Conservation (phyloP, 805 yeast species). For the Candida ulmi region DNA sequence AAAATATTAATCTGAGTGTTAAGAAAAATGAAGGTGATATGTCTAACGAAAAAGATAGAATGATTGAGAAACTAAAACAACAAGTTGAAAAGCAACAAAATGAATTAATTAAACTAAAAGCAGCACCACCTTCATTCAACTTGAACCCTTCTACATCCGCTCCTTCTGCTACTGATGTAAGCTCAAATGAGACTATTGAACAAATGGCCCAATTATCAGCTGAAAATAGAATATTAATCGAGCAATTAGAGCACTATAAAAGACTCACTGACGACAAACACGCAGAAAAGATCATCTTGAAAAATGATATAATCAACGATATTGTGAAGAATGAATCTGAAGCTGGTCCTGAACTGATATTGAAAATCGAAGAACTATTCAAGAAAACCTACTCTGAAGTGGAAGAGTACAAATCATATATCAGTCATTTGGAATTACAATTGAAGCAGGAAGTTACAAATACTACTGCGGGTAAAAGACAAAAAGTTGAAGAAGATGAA, state of each 20-base stretch:
- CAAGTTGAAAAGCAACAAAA: conserved; percentile 58
- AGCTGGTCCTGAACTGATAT: conserved; percentile 36
- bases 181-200: conserved; percentile 20
- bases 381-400: conserved; percentile 43
- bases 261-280: conserved; percentile 57
- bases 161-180: conserved; percentile 1
- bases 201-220: conserved; percentile 43
- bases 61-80: conserved; percentile 49
- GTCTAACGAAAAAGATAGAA: conserved; percentile 39
- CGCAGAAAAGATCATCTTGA: conserved; percentile 47
- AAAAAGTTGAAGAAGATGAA: background rate
- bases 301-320: conserved; percentile 55
- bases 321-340: conserved; percentile 33
- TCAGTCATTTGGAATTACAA: conserved; percentile 52
- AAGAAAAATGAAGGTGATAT: conserved; percentile 38
- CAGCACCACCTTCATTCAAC: conserved; percentile 2
- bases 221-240: conserved; percentile 60
- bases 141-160: conserved; percentile 2
- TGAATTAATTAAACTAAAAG: conserved; percentile 40
- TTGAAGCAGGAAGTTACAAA: conserved; percentile 25
- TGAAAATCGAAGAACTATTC: conserved; percentile 40
- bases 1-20: conserved; percentile 71
- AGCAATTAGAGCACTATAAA: conserved; percentile 63
- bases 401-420: conserved; percentile 57
- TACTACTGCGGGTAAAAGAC: background rate